Percentiles rank a stretch among this genome's conserved stretches.
Conservation (phyloP, 2,329 filamentous ascomycete genomes). For the Penicillium sp. region DNA sequence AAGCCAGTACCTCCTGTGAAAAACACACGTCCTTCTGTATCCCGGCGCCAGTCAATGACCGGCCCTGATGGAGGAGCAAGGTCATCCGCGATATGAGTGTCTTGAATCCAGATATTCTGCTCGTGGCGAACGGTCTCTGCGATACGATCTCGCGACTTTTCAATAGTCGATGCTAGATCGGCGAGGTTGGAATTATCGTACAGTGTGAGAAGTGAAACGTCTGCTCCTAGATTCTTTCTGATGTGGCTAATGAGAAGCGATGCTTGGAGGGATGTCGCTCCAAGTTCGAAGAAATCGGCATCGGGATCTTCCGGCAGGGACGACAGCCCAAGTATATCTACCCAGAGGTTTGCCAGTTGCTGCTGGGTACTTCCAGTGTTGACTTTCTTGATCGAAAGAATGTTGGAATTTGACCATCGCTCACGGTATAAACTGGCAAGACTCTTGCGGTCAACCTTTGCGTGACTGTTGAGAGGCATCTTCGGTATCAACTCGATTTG, state of each 20-base stretch:
- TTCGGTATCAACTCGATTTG: conserved; percentile 65
- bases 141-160: background rate
- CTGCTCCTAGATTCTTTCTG: no score
- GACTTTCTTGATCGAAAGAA: background rate
- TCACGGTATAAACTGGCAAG: conserved; percentile 11
- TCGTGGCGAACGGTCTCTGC: conserved; percentile 9
- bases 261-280: background rate
- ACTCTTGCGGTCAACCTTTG: conserved; percentile 56
- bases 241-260: background rate
- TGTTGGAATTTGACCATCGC: conserved; percentile 4
- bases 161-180: conserved; percentile 1
- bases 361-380: background rate
- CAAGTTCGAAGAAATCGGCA: background rate
- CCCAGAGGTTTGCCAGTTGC: background rate
- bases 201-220: background rate
- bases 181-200: background rate
- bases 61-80: background rate
- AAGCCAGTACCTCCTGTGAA: conserved; percentile 84
- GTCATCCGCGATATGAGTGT: conserved; percentile 16
- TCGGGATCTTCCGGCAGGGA: background rate
- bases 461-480: conserved; percentile 70
- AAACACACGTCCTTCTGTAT: conserved; percentile 54
- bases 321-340: background rate
- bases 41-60: conserved; percentile 14
- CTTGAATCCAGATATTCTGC: conserved; percentile 15